Conservation (phyloP, 2,329 filamentous ascomycete species). For the Mycocentrospora acerina region DNA sequence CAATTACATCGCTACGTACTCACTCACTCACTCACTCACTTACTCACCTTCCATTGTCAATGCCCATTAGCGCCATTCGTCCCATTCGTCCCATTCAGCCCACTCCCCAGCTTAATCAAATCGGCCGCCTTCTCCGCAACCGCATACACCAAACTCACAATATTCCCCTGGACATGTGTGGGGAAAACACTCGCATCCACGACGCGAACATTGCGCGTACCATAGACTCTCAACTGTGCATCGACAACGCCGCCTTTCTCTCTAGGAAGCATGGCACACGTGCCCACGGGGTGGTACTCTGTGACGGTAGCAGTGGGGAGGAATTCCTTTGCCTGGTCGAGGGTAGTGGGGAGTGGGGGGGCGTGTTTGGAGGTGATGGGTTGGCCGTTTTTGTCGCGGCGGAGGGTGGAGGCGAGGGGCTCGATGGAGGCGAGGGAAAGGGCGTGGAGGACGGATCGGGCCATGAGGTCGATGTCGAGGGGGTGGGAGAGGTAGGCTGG, state of each 20-base stretch:
- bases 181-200: slow-evolving; percentile 33
- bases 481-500: slow-evolving; percentile 48
- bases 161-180: slow-evolving; percentile 29
- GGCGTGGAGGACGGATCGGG: slow-evolving; percentile 36
- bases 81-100: slow-evolving; percentile 4
- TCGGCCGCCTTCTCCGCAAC: slow-evolving; percentile 36
- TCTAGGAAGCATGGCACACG: slow-evolving; percentile 35
- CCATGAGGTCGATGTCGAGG: slow-evolving; percentile 47
- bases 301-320: slow-evolving; percentile 19
- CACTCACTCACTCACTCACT: no score
- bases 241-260: slow-evolving; percentile 35
- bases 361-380: slow-evolving; percentile 1
- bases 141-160: slow-evolving; percentile 33
- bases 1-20: no score
- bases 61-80: background rate
- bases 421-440: slow-evolving; percentile 31
- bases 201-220: slow-evolving; percentile 31
- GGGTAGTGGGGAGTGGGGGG: slow-evolving; percentile 10
- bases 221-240: slow-evolving; percentile 28
- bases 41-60: no score
- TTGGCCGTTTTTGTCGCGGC: slow-evolving; percentile 22
- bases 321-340: slow-evolving; percentile 27
- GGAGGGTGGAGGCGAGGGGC: slow-evolving; percentile 30
- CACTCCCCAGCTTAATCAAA: slow-evolving; percentile 20
- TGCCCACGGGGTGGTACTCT: slow-evolving; percentile 36